A percentile compares a stretch with the other conserved stretches of the same genome.
Evolutionary conservation across 2,329 filamentous ascomycete genomes (phyloP).

Genomic region (Venturia oleaginea): DNA sequence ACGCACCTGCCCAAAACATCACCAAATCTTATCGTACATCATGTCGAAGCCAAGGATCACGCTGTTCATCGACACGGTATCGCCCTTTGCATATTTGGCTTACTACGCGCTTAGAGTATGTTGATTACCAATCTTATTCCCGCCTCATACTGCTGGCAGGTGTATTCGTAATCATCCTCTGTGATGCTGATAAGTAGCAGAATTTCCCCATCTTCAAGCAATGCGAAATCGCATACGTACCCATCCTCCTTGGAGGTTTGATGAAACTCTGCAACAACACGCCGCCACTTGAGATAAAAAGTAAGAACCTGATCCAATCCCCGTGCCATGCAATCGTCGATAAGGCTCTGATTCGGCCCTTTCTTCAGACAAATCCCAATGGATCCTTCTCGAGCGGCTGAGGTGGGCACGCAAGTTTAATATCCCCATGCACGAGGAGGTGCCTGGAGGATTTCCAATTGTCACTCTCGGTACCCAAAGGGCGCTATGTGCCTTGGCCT

Average conservation of each 20-base stretch:
- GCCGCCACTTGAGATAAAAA: slow-evolving; percentile 48
- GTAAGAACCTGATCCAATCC: slow-evolving; percentile 26
- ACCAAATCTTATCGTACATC: background rate
- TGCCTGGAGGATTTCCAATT: slow-evolving; percentile 27
- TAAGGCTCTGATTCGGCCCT: background rate
- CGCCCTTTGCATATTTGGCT: slow-evolving; percentile 52
- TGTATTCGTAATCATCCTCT: background rate
- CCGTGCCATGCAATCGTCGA: slow-evolving; percentile 4
- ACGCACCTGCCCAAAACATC: background rate
- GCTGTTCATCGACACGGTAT: slow-evolving; percentile 50
- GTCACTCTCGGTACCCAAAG: slow-evolving; percentile 33
- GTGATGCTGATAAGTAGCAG: slow-evolving; percentile 27
- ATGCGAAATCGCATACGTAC: slow-evolving; percentile 47
- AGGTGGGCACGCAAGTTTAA: slow-evolving; percentile 47
- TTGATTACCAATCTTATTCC: slow-evolving; percentile 11
- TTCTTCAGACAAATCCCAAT: slow-evolving; percentile 48
- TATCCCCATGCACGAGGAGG: slow-evolving; percentile 39
- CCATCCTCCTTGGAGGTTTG: slow-evolving; percentile 51
- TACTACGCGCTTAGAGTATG: slow-evolving; percentile 47
- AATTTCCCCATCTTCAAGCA: slow-evolving; percentile 46
- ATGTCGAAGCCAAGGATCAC: slow-evolving; percentile 45
- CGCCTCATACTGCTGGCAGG: background rate
- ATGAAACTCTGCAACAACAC: slow-evolving; percentile 48
- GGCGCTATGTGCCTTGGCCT: slow-evolving; percentile 40
- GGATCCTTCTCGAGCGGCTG: slow-evolving; percentile 43